Evolutionary conservation across 768 basidiomycete species (phyloP).

Genomic region (Boletus pseudopeckii): DNA sequence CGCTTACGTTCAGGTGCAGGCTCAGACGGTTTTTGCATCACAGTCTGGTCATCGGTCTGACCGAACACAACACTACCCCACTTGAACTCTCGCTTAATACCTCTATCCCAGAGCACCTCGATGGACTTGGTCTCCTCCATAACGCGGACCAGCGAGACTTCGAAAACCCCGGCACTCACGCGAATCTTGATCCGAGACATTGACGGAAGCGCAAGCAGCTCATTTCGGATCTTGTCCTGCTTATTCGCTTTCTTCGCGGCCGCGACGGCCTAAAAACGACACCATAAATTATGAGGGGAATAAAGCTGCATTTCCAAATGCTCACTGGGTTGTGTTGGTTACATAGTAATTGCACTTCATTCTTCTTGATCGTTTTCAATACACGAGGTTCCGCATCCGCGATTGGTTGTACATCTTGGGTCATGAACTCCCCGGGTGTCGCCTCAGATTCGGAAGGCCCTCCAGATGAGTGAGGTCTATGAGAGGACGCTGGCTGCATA

Average conservation of each 20-base stretch:
- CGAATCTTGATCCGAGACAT: slow-evolving; percentile 83
- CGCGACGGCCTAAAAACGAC: slow-evolving; percentile 54
- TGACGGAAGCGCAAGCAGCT: slow-evolving; percentile 64
- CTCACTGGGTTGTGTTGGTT: slow-evolving; percentile 88
- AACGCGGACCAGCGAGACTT: slow-evolving; percentile 74
- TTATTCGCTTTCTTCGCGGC: slow-evolving; percentile 74
- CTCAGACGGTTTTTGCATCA: slow-evolving; percentile 70
- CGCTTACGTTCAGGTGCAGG: slow-evolving; percentile 48
- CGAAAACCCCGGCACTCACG: slow-evolving; percentile 79
- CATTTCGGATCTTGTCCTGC: slow-evolving; percentile 66
- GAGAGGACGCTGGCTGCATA: slow-evolving; percentile 17
- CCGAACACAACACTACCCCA: slow-evolving; percentile 81
- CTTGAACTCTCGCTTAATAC: slow-evolving; percentile 72
- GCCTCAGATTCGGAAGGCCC: background rate
- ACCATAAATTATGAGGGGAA: background rate
- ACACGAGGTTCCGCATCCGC: slow-evolving; percentile 29
- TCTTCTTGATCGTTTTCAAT: slow-evolving; percentile 70
- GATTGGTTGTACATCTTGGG: slow-evolving; percentile 1
- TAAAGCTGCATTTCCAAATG: slow-evolving; percentile 8
- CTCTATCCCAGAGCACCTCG: slow-evolving; percentile 79
- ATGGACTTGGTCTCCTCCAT: slow-evolving; percentile 67
- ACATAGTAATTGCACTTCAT: slow-evolving; percentile 75
- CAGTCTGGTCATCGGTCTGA: slow-evolving; percentile 58
- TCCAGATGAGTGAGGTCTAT: slow-evolving; percentile 1
- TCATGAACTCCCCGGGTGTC: background rate